These are phyloP conservation scores for Cornus controversa DNA, from an alignment of 148 eudicot genomes.

Conservation along the genomic window DNA sequence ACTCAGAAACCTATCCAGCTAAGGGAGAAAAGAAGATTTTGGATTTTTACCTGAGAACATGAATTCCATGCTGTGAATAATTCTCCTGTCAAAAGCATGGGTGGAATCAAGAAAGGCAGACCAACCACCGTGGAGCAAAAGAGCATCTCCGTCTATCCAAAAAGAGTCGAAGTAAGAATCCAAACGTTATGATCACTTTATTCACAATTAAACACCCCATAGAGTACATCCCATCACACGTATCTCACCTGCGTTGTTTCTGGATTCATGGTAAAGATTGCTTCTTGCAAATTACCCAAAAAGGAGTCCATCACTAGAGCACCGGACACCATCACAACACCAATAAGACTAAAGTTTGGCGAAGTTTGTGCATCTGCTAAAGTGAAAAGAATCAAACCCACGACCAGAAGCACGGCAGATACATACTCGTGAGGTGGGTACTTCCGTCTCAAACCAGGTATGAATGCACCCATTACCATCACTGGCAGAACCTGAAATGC, in stretches of 20 bases:
- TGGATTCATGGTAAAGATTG: constrained; percentile 74
- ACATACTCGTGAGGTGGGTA: constrained; percentile 68
- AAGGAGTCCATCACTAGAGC: constrained; percentile 77
- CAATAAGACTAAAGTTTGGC: constrained; percentile 68
- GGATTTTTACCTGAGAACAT: constrained; percentile 44
- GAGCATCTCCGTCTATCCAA: constrained; percentile 62
- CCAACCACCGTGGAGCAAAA: constrained; percentile 81
- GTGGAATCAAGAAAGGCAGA: constrained; percentile 69
- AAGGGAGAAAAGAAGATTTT: not conserved
- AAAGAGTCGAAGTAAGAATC: not conserved
- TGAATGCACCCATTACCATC: constrained; percentile 87
- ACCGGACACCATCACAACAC: constrained; percentile 64
- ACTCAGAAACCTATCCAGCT: not conserved
- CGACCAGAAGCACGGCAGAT: constrained; percentile 62
- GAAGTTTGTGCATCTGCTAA: constrained; percentile 82
- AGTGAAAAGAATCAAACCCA: constrained; percentile 75
- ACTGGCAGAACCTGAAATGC: constrained; percentile 64
- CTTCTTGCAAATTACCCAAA: constrained; percentile 76
- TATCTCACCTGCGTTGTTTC: constrained; percentile 67
- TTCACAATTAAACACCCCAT: not conserved
- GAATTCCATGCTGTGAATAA: constrained; percentile 65
- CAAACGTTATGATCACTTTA: not conserved
- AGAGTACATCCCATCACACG: not conserved
- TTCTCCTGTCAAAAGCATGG: constrained; percentile 76
- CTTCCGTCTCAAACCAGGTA: constrained; percentile 71